Base-by-base conservation (phyloP, 208 protist species). In the Vickermania spadyakhi region DNA sequence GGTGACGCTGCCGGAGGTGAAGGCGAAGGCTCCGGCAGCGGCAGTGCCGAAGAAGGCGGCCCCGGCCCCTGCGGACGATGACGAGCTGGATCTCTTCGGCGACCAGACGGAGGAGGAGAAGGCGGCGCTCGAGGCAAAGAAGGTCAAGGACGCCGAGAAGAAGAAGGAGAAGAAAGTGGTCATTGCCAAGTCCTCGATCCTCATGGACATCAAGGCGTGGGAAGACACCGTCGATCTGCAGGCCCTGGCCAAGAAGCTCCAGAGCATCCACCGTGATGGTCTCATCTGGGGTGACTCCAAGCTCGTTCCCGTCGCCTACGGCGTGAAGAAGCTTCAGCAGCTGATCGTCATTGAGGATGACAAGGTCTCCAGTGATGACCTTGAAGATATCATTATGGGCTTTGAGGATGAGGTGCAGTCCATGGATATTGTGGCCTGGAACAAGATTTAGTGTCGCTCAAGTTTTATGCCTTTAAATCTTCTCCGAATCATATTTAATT, bases 251-350 rank as follows among this genome's bases (percentile, higher is more conserved):
- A 22, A 75, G 62, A 86, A 89, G 72, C 73, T 96, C 52, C 79
- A 94, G 62, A 79, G 77, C 1, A 84, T 94, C 55, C 23, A 86
- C 62, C 87, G 85, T 58, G 83, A 93, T 36, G 94, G 94, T 31
- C 87, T 97, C n/a, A 50, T 92, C 14, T 97, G 94, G 92, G 90
- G 91, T 65, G 79, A 88, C 58, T 65, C 84, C 69, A 96, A 97
- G 77, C 72, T 96, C 13, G 77, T 93, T 52, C 79, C 91, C 13
- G 75, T 98, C 26, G 96, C 89, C 30, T 98, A 95, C 66, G 96
- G 96, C 61, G 90, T 98, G 49, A 97, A 97, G 80, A 98, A 98
- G 81, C 81, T 98, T n/a, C 81, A 96, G 71, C 93, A 96, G 74
- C 80, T 90, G 55, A 81, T 84, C 58, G 82, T 96, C 30, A 91